Base-by-base conservation (phyloP, 805 yeast species). In the Brettanomyces naardenensis region DNA sequence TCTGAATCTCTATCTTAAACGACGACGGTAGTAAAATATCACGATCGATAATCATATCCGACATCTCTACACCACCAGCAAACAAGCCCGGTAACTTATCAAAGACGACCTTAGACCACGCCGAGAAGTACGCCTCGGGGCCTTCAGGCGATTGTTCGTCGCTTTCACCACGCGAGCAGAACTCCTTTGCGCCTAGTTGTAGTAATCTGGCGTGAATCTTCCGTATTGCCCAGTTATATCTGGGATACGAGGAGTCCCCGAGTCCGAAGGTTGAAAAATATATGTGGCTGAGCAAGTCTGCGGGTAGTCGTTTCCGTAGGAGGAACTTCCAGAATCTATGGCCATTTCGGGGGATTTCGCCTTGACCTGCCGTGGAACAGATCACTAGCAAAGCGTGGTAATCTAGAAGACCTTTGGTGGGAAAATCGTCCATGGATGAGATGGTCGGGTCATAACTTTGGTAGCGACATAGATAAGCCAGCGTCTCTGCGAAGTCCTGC, bases 341-440 rank as follows among this genome's bases (percentile, higher is more conserved):
- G 1, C 82, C 80, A 53, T 86, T 86, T 30, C 82, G 59, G 0
- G 98, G 97, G 25, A 90, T 59, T 44, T 83, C 95, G 20, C 98
- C 98, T 58, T 90, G 97, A 6, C 98, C 97, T 1, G 95, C 82
- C 0, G 98, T 90, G 1, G 96, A 79, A 54, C 94, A 83, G 3
- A 90, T 55, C 0, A 80, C 66, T 18, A 79, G 64, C 37, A 75
- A 63, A 21, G 60, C 58, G 5, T 61, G 50, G 13, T 76, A 68
- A 3, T 75, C 66, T 4, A 73, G 61, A 35, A 85, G 60, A 39
- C 66, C 66, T 46, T 67, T 70, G 31, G 80, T 56, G 41, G 78
- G 73, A 51, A 74, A 75, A 31, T 75, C 79, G 47, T 83, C 84
- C 44, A 86, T 53, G 0, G 81, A 56, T 7, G 68, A 59, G 4